A percentile compares a stretch with the other conserved stretches of the same genome.
These are phyloP conservation scores for Parafenestella ontariensis DNA, from an alignment of 2,329 filamentous ascomycete species.

Conservation along the genomic window DNA sequence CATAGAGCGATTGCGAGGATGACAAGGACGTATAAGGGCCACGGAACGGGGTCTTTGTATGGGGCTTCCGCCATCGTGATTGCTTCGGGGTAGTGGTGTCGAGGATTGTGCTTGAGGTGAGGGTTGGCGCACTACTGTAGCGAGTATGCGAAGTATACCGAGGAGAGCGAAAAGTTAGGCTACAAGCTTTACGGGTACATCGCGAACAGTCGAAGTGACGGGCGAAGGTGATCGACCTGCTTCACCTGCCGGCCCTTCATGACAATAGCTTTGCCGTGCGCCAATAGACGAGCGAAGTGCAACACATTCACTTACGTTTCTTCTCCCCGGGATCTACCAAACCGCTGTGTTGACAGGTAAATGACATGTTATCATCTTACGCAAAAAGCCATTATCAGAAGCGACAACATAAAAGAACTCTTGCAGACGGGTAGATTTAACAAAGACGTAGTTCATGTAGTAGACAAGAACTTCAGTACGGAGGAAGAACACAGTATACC, in stretches of 20 bases:
- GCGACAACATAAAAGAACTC: neutral
- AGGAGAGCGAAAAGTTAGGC: no score
- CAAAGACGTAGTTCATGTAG: no score
- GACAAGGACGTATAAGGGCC: constrained; percentile 23
- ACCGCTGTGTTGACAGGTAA: neutral
- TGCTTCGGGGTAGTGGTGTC: no score
- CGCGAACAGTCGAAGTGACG: neutral
- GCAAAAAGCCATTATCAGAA: neutral
- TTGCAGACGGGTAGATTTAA: no score
- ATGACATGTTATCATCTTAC: neutral
- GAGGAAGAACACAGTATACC: no score
- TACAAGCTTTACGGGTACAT: no score
- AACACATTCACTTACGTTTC: neutral
- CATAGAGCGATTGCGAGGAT: constrained; percentile 21
- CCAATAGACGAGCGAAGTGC: neutral
- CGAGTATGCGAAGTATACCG: no score
- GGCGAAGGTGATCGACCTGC: neutral
- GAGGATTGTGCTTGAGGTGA: neutral
- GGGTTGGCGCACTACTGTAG: neutral
- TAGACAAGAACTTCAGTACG: no score
- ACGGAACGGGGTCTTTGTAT: neutral
- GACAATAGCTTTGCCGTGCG: neutral
- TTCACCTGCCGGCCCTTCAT: neutral
- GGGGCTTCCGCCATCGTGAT: neutral
- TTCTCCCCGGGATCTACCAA: neutral